Conservation (phyloP, 2,329 filamentous ascomycete genomes). For the Diaporthe sp. region DNA sequence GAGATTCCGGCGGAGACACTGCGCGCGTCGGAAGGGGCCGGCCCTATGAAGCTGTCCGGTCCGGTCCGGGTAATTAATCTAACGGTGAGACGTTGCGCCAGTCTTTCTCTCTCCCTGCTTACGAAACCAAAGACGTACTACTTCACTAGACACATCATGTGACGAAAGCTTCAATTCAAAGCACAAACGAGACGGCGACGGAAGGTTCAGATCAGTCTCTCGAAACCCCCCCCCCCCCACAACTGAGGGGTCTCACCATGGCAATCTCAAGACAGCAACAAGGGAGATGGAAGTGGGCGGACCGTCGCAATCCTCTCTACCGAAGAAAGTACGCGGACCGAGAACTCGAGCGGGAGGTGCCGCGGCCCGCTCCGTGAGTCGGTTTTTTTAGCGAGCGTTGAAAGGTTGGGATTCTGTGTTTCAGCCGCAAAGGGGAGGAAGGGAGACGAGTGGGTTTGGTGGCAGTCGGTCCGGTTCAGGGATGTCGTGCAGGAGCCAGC, state of each 20-base stretch:
- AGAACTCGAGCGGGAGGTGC: not conserved
- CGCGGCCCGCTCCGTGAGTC: conserved; percentile 2
- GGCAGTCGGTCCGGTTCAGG: not conserved
- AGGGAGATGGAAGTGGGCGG: not conserved
- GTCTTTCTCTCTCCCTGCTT: not conserved
- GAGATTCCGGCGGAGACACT: not conserved
- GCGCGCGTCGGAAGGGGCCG: not conserved
- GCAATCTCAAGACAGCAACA: not conserved
- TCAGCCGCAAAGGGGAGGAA: conserved; percentile 21
- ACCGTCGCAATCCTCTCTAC: no score
- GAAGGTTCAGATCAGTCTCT: not conserved
- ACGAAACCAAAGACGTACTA: no score
- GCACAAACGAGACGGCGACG: no score
- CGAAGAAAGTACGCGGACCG: not conserved
- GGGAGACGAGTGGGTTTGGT: not conserved
- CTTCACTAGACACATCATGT: not conserved
- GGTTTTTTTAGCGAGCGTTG: not conserved
- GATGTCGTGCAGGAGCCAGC: conserved; percentile 1
- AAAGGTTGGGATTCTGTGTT: not conserved
- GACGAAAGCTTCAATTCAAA: not conserved
- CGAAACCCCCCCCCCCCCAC: not conserved
- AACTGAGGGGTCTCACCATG: no score
- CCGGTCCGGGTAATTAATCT: not conserved
- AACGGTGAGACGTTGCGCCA: not conserved
- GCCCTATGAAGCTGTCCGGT: not conserved